Base-by-base conservation (phyloP, 805 yeast species). In the Crinitomyces ghanaensis region DNA sequence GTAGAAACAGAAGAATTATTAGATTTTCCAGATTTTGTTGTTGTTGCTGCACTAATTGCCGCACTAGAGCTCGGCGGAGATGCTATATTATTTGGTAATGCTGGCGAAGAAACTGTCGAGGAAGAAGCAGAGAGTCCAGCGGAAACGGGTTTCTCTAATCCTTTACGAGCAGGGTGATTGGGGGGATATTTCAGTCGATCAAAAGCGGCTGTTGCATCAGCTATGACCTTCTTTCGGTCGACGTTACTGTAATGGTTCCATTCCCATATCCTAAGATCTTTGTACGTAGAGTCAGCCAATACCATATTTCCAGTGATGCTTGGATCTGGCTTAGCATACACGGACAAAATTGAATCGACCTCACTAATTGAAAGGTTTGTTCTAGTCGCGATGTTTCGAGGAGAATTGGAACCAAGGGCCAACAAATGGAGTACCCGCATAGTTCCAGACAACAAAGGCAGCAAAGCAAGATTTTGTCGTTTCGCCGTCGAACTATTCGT, bases 321-420 rank as follows among this genome's bases (percentile, higher is more conserved):
- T 28, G 45, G 46, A 25, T 44, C 39, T 37, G 51, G 49, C 38
- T 28, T 57, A 25, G 50, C 63, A 36, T 54, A 36, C 45, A 56
- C 43, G 34, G 45, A 33, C 6, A 67, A 42, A 4, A 58, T 44
- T 1, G 46, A 30, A 8, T 45, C 43, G 6, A 58, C 46, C 11
- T 57, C 65, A 4, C 39, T 35, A 5, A 38, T 31, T 14, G 46
- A 34, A 16, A 53, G 38, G 31, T 54, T 54, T 1, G 60, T 49
- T 15, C 52, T 46, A 20, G 42, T 40, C 6, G 53, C 38, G 8
- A 70, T 42, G 2, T 51, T 52, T 2, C 46, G 42, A 1, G 49
- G 40, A 1, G 68, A 46, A 12, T 54, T 49, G 2, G 75, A 73
- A 1, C 72, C 75, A 26, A 70, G 48, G 1, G 76, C 70, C 23